Conservation (phyloP, 805 yeast species). For the Metschnikowia similis region DNA sequence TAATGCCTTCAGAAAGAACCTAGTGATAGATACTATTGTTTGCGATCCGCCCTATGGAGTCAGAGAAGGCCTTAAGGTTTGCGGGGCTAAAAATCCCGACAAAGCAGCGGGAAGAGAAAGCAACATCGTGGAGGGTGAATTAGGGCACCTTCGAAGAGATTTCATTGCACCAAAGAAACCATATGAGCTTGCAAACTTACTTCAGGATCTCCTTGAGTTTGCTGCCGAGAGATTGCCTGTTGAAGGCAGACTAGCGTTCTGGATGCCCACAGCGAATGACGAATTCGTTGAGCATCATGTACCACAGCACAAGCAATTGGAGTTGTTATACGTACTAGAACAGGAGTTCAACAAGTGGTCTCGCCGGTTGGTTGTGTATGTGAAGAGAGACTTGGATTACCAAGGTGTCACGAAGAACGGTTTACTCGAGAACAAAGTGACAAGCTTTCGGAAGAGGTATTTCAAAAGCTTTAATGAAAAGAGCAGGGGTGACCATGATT, state of each 20-base stretch:
- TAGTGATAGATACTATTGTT: conserved; percentile 72
- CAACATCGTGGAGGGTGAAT: conserved; percentile 70
- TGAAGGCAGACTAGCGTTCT: conserved; percentile 81
- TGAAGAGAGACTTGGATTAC: conserved; percentile 51
- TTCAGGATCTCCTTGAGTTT: conserved; percentile 74
- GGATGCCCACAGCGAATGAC: conserved; percentile 98
- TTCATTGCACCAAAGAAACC: conserved; percentile 93
- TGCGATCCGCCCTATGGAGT: conserved; percentile 99
- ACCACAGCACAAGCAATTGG: conserved; percentile 74
- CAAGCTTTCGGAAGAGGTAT: conserved; percentile 68
- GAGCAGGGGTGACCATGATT: conserved; percentile 17
- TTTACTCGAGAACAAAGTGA: conserved; percentile 45
- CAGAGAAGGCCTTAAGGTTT: conserved; percentile 88
- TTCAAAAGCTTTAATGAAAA: conserved; percentile 57
- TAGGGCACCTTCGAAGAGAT: conserved; percentile 72
- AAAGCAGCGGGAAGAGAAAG: conserved; percentile 70
- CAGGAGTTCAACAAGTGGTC: conserved; percentile 95
- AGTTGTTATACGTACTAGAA: conserved; percentile 67
- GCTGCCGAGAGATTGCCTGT: conserved; percentile 67
- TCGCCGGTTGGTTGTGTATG: conserved; percentile 76
- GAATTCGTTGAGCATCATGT: conserved; percentile 64
- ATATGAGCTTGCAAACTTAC: conserved; percentile 68
- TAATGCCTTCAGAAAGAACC: conserved; percentile 62
- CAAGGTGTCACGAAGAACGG: conserved; percentile 46
- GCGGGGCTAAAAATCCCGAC: conserved; percentile 73